Evolutionary conservation across 805 yeast genomes (phyloP).

Genomic region (Scheffersomyces spartinae): DNA sequence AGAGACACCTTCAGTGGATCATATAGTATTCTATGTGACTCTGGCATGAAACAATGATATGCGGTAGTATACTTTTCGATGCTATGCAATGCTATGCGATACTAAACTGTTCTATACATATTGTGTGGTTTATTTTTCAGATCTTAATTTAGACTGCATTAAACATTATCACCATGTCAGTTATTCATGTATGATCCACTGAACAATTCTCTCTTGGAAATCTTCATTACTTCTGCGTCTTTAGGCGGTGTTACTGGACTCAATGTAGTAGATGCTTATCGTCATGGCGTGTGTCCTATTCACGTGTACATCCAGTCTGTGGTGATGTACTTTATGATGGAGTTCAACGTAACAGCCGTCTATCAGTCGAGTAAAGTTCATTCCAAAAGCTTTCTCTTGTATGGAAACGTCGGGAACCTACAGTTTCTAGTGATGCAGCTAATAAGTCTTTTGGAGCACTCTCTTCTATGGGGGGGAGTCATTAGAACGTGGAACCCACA

Average conservation of each 20-base stretch:
- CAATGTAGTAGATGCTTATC: background rate
- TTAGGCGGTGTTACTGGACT: slow-evolving; percentile 1
- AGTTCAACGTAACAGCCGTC: slow-evolving; percentile 14
- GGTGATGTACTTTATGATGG: slow-evolving; percentile 14
- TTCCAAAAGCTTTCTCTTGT: slow-evolving; percentile 20
- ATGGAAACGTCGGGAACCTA: slow-evolving; percentile 21
- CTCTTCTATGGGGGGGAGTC: slow-evolving; percentile 4
- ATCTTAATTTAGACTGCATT: slow-evolving; percentile 1
- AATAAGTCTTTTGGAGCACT: slow-evolving; percentile 12
- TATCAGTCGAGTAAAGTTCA: slow-evolving; percentile 15
- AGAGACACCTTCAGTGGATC: slow-evolving; percentile 17
- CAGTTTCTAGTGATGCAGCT: slow-evolving; percentile 19
- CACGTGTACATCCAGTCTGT: too few species aligned
- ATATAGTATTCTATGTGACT: too few species aligned
- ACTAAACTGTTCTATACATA: background rate
- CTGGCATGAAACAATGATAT: too few species aligned
- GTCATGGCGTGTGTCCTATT: slow-evolving; percentile 8
- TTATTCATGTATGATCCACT: too few species aligned
- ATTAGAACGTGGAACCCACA: slow-evolving; percentile 1
- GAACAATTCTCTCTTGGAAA: background rate
- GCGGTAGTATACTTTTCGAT: slow-evolving; percentile 2
- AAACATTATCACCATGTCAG: slow-evolving; percentile 1
- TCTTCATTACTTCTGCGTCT: background rate
- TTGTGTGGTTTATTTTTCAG: slow-evolving; percentile 1
- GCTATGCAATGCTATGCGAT: background rate